These are phyloP conservation scores for Medicago ruthenica DNA, from an alignment of 306 rosid genomes.

Conservation along the genomic window DNA sequence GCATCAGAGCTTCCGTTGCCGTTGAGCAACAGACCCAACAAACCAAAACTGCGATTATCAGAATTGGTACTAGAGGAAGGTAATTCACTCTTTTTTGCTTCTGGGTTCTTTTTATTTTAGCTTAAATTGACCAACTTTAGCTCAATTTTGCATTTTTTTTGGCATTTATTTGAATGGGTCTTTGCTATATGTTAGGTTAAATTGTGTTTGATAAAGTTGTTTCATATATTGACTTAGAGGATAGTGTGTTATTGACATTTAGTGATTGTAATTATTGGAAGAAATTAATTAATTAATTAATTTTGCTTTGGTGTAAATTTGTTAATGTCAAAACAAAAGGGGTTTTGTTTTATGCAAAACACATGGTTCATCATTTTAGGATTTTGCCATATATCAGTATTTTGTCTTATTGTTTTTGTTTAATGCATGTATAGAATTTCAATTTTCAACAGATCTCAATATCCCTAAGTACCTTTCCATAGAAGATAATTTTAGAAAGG, in stretches of 20 bases:
- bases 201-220: neutral
- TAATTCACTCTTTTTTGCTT: constrained; percentile 27
- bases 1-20: constrained; percentile 69
- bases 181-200: constrained; percentile 4
- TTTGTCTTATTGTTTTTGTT: no score
- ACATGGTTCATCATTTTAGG: neutral
- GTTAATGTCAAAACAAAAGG: neutral
- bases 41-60: constrained; percentile 63
- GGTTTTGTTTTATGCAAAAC: constrained; percentile 6
- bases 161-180: neutral
- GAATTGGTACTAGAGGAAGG: constrained; percentile 96
- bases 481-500: constrained; percentile 14
- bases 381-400: no score
- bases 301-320: constrained; percentile 3
- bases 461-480: neutral
- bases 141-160: constrained; percentile 13
- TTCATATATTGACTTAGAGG: neutral
- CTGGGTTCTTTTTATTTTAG: neutral
- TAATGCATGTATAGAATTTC: neutral
- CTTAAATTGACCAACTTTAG: neutral
- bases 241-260: neutral
- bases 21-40: constrained; percentile 68
- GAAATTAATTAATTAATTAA: neutral
- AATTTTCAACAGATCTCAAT: neutral
- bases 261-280: constrained; percentile 11